These are phyloP conservation scores for Backusella parvicylindrica DNA, from an alignment of 192 early-diverging fungal genomes.

Conservation along the genomic window DNA sequence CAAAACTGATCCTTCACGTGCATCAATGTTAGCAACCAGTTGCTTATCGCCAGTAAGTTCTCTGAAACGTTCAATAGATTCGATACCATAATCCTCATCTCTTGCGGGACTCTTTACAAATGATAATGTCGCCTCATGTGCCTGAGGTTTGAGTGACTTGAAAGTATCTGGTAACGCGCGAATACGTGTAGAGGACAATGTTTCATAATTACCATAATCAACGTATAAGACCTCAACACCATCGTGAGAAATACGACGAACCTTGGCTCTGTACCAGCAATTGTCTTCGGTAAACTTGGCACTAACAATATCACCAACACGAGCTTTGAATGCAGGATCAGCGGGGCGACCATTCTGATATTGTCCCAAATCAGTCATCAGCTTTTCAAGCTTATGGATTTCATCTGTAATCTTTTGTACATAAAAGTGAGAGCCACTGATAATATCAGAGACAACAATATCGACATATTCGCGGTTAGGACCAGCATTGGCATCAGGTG, in stretches of 20 bases:
- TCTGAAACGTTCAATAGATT: constrained; percentile 68
- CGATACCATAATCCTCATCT: constrained; percentile 73
- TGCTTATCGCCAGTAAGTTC: constrained; percentile 58
- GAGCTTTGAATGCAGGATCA: constrained; percentile 52
- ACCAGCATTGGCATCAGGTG: constrained; percentile 35
- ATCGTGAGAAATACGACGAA: constrained; percentile 60
- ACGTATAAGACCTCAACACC: constrained; percentile 79
- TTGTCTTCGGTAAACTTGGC: constrained; percentile 89
- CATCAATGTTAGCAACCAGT: constrained; percentile 74
- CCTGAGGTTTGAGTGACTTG: constrained; percentile 64
- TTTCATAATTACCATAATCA: constrained; percentile 95
- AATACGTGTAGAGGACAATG: constrained; percentile 62
- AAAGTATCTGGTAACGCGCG: constrained; percentile 77
- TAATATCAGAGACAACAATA: constrained; percentile 68
- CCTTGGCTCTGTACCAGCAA: constrained; percentile 88
- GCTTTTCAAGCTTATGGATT: constrained; percentile 65
- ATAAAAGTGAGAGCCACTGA: constrained; percentile 55
- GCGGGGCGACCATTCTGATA: constrained; percentile 43
- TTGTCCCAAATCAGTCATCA: constrained; percentile 82
- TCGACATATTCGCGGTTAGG: constrained; percentile 72
- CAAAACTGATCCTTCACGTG: constrained; percentile 50
- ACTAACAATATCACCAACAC: constrained; percentile 64
- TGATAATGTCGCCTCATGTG: constrained; percentile 82
- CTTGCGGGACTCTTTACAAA: constrained; percentile 63
- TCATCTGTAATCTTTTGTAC: constrained; percentile 59